Conservation (phyloP, 2,329 filamentous ascomycete genomes). For the Botrytis galanthina region DNA sequence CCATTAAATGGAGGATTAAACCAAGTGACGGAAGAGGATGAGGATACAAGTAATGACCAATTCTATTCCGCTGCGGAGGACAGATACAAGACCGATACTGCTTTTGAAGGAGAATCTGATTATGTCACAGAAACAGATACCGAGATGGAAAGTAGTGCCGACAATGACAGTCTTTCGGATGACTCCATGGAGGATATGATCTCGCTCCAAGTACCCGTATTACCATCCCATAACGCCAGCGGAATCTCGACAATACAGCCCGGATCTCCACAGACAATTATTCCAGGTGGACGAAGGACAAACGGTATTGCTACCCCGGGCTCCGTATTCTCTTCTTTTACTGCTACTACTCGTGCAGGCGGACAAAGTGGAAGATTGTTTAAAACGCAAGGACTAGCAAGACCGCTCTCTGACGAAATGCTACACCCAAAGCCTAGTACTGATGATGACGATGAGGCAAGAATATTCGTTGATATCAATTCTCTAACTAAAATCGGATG, state of each 20-base stretch:
- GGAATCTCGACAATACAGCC: constrained; percentile 76
- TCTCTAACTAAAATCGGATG: constrained; percentile 87
- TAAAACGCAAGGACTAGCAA: constrained; percentile 75
- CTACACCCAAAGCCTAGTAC: constrained; percentile 77
- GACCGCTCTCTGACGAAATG: constrained; percentile 69
- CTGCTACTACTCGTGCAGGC: constrained; percentile 75
- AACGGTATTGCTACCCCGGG: constrained; percentile 80
- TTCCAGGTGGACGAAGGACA: constrained; percentile 53
- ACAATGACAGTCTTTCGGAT: constrained; percentile 80
- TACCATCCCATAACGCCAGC: constrained; percentile 75
- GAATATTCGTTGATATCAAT: constrained; percentile 86
- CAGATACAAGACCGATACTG: constrained; percentile 54
- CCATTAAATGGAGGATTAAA: constrained; percentile 54
- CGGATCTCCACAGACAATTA: constrained; percentile 73
- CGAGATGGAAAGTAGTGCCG: constrained; percentile 56
- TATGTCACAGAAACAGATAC: constrained; percentile 56
- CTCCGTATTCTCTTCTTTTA: constrained; percentile 86
- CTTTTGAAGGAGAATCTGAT: constrained; percentile 54
- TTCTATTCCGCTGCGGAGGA: constrained; percentile 94
- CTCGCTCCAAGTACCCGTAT: constrained; percentile 74
- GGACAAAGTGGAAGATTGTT: constrained; percentile 75
- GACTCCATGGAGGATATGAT: constrained; percentile 94
- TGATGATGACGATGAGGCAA: constrained; percentile 82
- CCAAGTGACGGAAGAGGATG: constrained; percentile 61
- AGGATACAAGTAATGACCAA: constrained; percentile 84